Evolutionary conservation across 352 stramenopile genomes (phyloP), one percentile per base, ranked within the genome.

Genomic region (Lagenidium giganteum): DNA sequence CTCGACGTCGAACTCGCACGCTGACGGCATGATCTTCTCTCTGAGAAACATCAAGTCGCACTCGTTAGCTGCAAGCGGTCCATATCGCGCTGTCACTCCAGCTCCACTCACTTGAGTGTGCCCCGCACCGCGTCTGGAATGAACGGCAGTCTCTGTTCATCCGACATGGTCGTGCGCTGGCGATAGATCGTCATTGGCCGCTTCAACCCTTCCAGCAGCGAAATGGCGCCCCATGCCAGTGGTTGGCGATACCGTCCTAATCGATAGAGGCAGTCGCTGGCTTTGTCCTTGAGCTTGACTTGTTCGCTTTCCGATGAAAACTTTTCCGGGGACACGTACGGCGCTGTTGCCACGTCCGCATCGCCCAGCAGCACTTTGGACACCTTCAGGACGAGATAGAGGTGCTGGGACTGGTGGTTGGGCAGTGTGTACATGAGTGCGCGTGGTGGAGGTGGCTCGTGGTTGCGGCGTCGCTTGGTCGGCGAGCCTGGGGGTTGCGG

Each of bases 381-480:
- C 12, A 87, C 58, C 50, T 84, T 88, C 4, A 92, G 50, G 16
- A 92, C 58, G 23, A 87, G 14, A 41, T 74, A 76, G 22, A 87
- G 31, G 45, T 80, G 61, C 35, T 81, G 60, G 1, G 58, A 41
- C 11, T 65, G 53, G 29, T 85, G 59, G 7, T 61, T 78, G 3
- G 75, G 67, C 0, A 88, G 47, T 11, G 66, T 42, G 45, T 88
- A 87, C 17, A 91, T 61, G 0, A 91, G 31, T 0, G 73, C 72
- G 18, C 57, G 38, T 25, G 65, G 38, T 24, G 22, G 26, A 24
- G 8, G 31, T 4, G 24, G 8, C 42, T 43, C 17, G 16, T 24
- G 8, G 32, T 18, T 38, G 32, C 16, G 32, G 20, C 11, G n/a
- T 7, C 12, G n/a, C 20, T 9, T 23, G 28, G 37, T 18, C 39